Percentiles rank a stretch among this genome's conserved stretches.
These are phyloP conservation scores for Cicer yamashitae DNA, from an alignment of 306 rosid genomes.

Conservation along the genomic window DNA sequence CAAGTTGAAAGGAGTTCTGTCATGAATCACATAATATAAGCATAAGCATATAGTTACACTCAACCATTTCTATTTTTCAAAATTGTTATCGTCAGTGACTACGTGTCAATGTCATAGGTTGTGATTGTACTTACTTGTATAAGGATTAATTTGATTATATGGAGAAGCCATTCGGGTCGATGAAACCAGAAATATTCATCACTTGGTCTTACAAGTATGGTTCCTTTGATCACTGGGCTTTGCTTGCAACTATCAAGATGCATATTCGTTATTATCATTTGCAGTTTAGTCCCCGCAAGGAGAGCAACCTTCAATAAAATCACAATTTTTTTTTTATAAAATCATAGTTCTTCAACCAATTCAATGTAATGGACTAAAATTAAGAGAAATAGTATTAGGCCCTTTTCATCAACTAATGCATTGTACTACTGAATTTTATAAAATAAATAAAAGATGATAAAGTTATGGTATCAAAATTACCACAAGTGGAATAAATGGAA, in stretches of 20 bases:
- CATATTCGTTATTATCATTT: slow-evolving; percentile 67
- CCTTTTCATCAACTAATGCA: too few species aligned
- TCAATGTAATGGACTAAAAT: not conserved
- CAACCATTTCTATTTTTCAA: not conserved
- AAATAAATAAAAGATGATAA: not conserved
- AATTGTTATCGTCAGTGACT: not conserved
- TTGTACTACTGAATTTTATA: not conserved
- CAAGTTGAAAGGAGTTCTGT: slow-evolving; percentile 79
- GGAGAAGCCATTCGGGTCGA: slow-evolving; percentile 67
- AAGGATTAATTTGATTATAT: slow-evolving; percentile 60
- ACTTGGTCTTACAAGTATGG: slow-evolving; percentile 59
- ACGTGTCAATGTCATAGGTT: not conserved
- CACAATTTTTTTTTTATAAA: not conserved
- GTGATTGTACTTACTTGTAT: slow-evolving; percentile 54
- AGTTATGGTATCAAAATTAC: slow-evolving; percentile 41
- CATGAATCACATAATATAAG: not conserved
- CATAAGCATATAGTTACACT: not conserved
- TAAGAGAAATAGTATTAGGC: not conserved
- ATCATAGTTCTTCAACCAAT: not conserved
- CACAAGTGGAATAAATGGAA: slow-evolving; percentile 75
- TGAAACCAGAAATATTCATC: slow-evolving; percentile 68
- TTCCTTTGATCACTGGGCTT: slow-evolving; percentile 59
- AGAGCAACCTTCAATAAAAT: slow-evolving; percentile 54
- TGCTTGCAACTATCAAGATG: slow-evolving; percentile 59
- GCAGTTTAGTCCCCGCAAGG: slow-evolving; percentile 67